Conservation (phyloP, 108 stramenopile species). For the Skeletonema costatum region DNA sequence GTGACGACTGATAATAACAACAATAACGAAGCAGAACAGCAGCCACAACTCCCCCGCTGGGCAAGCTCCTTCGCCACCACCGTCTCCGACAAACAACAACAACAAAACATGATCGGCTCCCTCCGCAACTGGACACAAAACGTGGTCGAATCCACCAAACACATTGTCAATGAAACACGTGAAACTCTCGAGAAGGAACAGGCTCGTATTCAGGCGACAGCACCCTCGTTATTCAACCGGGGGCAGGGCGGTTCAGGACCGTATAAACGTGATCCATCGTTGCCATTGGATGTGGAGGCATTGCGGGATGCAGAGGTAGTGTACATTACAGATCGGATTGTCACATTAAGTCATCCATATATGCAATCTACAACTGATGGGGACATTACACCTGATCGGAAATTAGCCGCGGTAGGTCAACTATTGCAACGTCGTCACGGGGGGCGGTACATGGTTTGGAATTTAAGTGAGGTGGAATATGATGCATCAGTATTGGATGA, state of each 20-base stretch:
- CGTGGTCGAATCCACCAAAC: constrained; percentile 34
- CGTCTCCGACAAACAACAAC: constrained; percentile 24
- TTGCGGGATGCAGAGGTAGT: constrained; percentile 82
- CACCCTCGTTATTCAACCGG: constrained; percentile 23
- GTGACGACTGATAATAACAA: not conserved
- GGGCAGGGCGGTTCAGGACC: constrained; percentile 6
- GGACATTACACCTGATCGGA: constrained; percentile 67
- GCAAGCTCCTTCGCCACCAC: constrained; percentile 19
- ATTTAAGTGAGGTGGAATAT: constrained; percentile 94
- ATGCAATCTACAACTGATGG: constrained; percentile 59
- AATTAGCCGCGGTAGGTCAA: constrained; percentile 79
- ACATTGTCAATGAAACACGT: constrained; percentile 29
- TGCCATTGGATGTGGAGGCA: constrained; percentile 75
- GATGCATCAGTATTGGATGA: constrained; percentile 82
- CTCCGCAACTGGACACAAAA: constrained; percentile 24
- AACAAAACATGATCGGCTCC: constrained; percentile 20
- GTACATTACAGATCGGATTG: constrained; percentile 84
- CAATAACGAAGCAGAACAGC: constrained; percentile 3
- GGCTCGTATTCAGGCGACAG: constrained; percentile 24
- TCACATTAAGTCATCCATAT: constrained; percentile 81
- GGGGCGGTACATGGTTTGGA: constrained; percentile 92
- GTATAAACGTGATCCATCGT: constrained; percentile 49
- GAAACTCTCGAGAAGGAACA: constrained; percentile 41
- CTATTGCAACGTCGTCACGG: constrained; percentile 78
- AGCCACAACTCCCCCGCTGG: constrained; percentile 22